phyloP scores from a whole-genome alignment of 352 stramenopile genomes.

The Pythium pyrilobum region DNA sequence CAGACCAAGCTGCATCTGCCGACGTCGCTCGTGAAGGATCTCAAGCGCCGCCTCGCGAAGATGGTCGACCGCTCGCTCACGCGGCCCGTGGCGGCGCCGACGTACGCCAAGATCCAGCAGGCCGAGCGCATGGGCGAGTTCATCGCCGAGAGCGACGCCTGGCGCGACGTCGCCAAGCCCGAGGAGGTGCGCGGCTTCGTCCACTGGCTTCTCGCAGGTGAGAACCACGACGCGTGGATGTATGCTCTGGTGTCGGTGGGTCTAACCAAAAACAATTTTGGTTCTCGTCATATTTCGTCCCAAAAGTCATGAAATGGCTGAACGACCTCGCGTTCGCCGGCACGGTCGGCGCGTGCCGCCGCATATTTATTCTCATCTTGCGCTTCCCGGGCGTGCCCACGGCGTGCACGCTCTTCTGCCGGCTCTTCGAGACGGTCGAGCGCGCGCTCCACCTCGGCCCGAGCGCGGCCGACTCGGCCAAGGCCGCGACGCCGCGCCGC shows the following conservation, averaged over 20 bases:
- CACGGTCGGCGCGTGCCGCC: constrained; percentile 51
- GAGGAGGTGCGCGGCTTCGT: constrained; percentile 65
- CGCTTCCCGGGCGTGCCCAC: constrained; percentile 68
- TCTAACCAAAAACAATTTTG: too few relatives aligned
- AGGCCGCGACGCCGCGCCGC: constrained; percentile 20
- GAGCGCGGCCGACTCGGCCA: not conserved
- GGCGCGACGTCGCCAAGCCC: constrained; percentile 38
- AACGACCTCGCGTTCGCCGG: constrained; percentile 43
- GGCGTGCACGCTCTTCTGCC: constrained; percentile 58
- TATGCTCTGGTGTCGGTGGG: too few relatives aligned
- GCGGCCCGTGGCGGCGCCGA: constrained; percentile 22
- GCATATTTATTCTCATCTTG: constrained; percentile 74
- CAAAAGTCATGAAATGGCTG: constrained; percentile 44
- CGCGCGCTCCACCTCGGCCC: constrained; percentile 39
- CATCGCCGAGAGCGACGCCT: constrained; percentile 55
- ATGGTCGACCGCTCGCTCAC: constrained; percentile 55
- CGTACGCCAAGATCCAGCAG: constrained; percentile 18
- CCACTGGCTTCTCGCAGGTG: constrained; percentile 57
- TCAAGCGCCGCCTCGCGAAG: constrained; percentile 59
- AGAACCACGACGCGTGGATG: too few relatives aligned
- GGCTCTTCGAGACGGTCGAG: constrained; percentile 66
- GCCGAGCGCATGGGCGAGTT: constrained; percentile 28
- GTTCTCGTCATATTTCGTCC: not conserved
- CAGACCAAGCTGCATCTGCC: constrained; percentile 68
- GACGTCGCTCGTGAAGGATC: constrained; percentile 63